These are phyloP conservation scores for Basidiobolus meristosporus DNA, from an alignment of 371 early-diverging fungal genomes.

Conservation along the genomic window DNA sequence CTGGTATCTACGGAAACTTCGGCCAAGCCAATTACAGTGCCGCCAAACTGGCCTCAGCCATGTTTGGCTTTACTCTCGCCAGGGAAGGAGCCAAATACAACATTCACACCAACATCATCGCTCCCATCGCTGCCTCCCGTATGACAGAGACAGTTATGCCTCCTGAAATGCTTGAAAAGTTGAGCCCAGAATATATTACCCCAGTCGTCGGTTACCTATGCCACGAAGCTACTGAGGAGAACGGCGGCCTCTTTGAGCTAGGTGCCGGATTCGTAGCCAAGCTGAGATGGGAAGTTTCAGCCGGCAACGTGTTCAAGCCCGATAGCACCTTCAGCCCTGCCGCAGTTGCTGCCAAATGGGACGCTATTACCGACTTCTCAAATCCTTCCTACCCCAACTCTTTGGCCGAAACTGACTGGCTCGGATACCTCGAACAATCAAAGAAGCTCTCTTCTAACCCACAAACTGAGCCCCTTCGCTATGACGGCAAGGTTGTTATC, in stretches of 20 bases:
- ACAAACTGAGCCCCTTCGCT: conserved; percentile 38
- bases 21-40: conserved; percentile 94
- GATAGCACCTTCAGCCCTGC: conserved; percentile 74
- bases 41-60: conserved; percentile 82
- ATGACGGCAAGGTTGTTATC: conserved; percentile 69
- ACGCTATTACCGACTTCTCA: conserved; percentile 65
- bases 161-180: conserved; percentile 71
- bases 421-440: conserved; percentile 59
- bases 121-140: conserved; percentile 91
- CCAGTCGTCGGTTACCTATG: conserved; percentile 85
- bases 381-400: conserved; percentile 51
- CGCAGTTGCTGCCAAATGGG: conserved; percentile 52
- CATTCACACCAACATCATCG: conserved; percentile 83
- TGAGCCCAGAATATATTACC: conserved; percentile 92
- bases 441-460: conserved; percentile 35
- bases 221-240: conserved; percentile 75
- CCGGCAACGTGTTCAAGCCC: conserved; percentile 82
- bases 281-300: conserved; percentile 82
- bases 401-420: conserved; percentile 69
- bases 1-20: conserved; percentile 97
- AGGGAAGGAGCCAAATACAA: conserved; percentile 88
- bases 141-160: conserved; percentile 96
- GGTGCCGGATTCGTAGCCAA: conserved; percentile 91
- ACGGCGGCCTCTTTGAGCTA: conserved; percentile 78
- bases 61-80: conserved; percentile 80